phyloP scores from a whole-genome alignment of 2,329 filamentous ascomycete species.

The Apiospora kogelbergensis region DNA sequence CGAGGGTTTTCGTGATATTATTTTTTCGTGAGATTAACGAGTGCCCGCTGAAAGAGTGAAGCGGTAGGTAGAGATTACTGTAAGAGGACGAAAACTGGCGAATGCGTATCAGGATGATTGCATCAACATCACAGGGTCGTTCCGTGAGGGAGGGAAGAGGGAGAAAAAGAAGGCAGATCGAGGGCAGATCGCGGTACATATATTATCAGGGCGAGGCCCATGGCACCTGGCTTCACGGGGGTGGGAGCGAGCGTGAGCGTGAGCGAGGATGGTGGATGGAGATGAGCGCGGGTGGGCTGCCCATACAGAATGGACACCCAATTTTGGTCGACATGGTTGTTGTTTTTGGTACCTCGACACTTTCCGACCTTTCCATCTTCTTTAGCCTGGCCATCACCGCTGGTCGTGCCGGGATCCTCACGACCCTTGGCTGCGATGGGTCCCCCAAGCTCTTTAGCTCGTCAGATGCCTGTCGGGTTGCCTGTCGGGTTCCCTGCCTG shows the following conservation, averaged over 20 bases:
- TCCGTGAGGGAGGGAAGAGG: slow-evolving; percentile 41
- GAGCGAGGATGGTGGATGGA: no score
- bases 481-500: neutral
- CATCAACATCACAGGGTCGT: slow-evolving; percentile 50
- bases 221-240: neutral
- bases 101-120: slow-evolving; percentile 48
- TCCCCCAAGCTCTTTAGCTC: neutral
- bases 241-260: neutral
- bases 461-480: neutral
- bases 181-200: slow-evolving; percentile 39
- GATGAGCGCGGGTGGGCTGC: neutral
- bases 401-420: slow-evolving; percentile 1
- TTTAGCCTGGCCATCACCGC: neutral
- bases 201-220: slow-evolving; percentile 35
- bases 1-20: slow-evolving; percentile 15
- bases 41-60: slow-evolving; percentile 89
- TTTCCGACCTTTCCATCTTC: neutral
- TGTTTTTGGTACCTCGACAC: slow-evolving; percentile 12
- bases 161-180: slow-evolving; percentile 35
- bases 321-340: slow-evolving; percentile 13
- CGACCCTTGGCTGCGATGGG: neutral
- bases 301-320: neutral
- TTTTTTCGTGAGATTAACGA: slow-evolving; percentile 52
- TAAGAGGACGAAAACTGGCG: slow-evolving; percentile 51
- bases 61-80: slow-evolving; percentile 57